These are phyloP conservation scores for Gymnopilus dilepis DNA, from an alignment of 768 basidiomycete genomes.

Conservation along the genomic window DNA sequence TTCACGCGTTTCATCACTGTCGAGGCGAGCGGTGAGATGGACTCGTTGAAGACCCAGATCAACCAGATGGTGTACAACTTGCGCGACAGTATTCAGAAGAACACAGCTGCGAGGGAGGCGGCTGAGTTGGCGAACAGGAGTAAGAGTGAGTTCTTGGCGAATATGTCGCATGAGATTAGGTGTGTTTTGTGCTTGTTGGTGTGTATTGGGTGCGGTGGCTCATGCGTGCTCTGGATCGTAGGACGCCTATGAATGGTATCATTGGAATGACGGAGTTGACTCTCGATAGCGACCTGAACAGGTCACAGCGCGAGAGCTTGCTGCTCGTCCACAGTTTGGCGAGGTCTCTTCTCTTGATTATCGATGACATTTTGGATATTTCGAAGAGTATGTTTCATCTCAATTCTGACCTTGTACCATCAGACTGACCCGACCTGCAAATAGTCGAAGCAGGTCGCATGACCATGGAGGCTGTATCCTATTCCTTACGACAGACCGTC, in stretches of 20 bases:
- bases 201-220: not conserved
- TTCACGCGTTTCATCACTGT: constrained; percentile 99
- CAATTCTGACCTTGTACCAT: not conserved
- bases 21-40: constrained; percentile 98
- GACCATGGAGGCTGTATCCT: constrained; percentile 99
- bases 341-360: constrained; percentile 90
- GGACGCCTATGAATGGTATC: constrained; percentile 99
- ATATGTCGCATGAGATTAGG: constrained; percentile 98
- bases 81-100: constrained; percentile 97
- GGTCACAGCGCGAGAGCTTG: constrained; percentile 94
- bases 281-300: constrained; percentile 92
- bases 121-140: constrained; percentile 97
- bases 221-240: constrained; percentile 31
- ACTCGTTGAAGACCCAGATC: constrained; percentile 98
- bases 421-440: constrained; percentile 17
- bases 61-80: constrained; percentile 99
- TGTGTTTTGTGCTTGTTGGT: constrained; percentile 41
- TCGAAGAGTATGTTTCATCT: constrained; percentile 85
- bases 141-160: constrained; percentile 98
- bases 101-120: constrained; percentile 95
- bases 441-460: constrained; percentile 98
- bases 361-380: constrained; percentile 99
- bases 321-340: constrained; percentile 95
- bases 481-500: constrained; percentile 95
- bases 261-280: constrained; percentile 99